These are phyloP conservation scores for Malus hybrid DNA, from an alignment of 331 rosid species.

Conservation along the genomic window DNA sequence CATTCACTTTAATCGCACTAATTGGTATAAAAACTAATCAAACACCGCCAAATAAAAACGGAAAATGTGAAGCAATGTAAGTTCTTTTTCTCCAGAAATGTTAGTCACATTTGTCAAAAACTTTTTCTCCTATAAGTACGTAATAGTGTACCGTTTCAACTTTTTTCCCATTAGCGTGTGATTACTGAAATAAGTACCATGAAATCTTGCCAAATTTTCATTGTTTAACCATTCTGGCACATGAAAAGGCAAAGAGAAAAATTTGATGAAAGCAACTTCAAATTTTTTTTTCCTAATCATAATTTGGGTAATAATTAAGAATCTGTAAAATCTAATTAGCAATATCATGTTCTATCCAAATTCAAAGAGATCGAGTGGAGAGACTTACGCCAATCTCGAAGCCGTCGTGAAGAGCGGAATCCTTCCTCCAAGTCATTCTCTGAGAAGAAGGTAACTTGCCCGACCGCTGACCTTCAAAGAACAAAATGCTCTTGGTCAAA, in stretches of 20 bases:
- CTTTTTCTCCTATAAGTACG: neutral
- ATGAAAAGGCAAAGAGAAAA: neutral
- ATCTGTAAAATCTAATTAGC: neutral
- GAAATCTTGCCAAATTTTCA: neutral
- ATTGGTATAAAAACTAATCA: no score
- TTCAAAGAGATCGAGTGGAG: neutral
- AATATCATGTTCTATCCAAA: no score
- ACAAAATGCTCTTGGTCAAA: slow-evolving; percentile 12
- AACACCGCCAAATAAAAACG: no score
- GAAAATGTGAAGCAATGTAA: neutral
- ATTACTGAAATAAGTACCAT: neutral
- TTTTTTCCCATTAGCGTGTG: neutral
- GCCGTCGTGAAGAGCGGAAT: slow-evolving; percentile 11
- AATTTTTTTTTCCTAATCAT: neutral
- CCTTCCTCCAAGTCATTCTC: slow-evolving; percentile 17
- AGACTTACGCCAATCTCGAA: slow-evolving; percentile 4
- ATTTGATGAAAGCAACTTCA: neutral
- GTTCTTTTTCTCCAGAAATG: no score
- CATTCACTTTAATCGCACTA: neutral
- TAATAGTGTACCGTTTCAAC: neutral
- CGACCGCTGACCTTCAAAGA: slow-evolving; percentile 19
- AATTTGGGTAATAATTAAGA: neutral
- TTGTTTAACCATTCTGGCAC: neutral
- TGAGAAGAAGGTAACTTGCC: slow-evolving; percentile 13
- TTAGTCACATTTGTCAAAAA: neutral